Evolutionary conservation across 331 rosid genomes (phyloP), one percentile per base, ranked within the genome.

Genomic region (Pyracantha coccinea): DNA sequence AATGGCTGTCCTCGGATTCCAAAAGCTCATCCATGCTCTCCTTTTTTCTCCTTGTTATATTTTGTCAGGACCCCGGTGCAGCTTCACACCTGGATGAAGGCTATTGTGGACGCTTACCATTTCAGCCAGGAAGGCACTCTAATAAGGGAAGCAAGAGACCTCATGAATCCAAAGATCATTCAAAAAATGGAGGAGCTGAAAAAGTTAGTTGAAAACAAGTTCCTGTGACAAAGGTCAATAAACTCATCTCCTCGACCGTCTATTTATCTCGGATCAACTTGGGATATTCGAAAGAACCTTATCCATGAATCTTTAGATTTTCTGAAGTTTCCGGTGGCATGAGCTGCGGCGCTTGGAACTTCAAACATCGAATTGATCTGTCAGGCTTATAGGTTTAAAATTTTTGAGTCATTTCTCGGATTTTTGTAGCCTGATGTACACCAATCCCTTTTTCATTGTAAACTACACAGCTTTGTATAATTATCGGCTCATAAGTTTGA

Each of bases 131-230:
- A 92, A 86, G 92, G 97, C 73, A 90, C 93, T 29, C 91, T 88
- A 68, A 75, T 92, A 20, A 85, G 87, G 77, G 97, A 92, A 80
- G 99, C 99, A 20, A 88, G 93, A 81, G 96, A 94, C 86, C 75
- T 92, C 75, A 68, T 92, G 96, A 90, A 80, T 79, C 97, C 99
- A 23, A 83, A 82, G 84, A 83, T 90, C 66, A 77, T 92, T 58
- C 80, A 81, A 77, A 90, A 94, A 80, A 75, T 91, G 59, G 96
- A 90, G 90, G 89, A 78, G 52, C 81, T 94, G 77, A 86, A 78
- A 79, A 84, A 72, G 78, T 66, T 86, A 33, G 75, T 92, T 17
- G 93, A 92, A 78, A 80, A 60, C 59, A 89, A 94, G 47, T 92
- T 92, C 86, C 79, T 94, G 99, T 94, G 86, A 93, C 66, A 4